phyloP scores from a whole-genome alignment of 2,329 filamentous ascomycete genomes.

The Fragosphaeria purpurea region DNA sequence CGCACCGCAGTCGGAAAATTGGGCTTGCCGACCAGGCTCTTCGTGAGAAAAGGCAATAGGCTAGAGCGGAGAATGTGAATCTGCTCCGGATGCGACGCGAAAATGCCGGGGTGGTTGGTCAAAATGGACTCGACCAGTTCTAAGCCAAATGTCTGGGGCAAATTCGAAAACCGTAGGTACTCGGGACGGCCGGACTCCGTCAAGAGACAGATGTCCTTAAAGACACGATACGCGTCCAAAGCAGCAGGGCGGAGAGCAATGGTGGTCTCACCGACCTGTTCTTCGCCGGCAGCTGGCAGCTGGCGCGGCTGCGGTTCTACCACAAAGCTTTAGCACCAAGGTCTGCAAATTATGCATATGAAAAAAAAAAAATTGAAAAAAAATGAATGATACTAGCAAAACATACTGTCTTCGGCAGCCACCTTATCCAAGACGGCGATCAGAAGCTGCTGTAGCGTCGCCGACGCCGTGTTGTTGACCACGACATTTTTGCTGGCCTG shows the following conservation, averaged over 20 bases:
- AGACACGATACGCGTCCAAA: slow-evolving; percentile 75
- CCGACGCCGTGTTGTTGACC: slow-evolving; percentile 90
- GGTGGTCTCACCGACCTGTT: slow-evolving; percentile 53
- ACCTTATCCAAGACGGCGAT: slow-evolving; percentile 92
- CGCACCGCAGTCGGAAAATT: slow-evolving; percentile 76
- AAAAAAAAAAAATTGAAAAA: no score
- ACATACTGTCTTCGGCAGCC: slow-evolving; percentile 65
- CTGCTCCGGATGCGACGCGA: slow-evolving; percentile 70
- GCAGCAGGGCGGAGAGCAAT: slow-evolving; percentile 65
- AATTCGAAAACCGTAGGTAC: slow-evolving; percentile 67
- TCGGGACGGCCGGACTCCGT: slow-evolving; percentile 76
- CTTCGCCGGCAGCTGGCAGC: slow-evolving; percentile 53
- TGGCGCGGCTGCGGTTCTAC: slow-evolving; percentile 8
- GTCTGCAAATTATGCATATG: no score
- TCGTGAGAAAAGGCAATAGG: slow-evolving; percentile 75
- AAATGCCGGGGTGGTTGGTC: slow-evolving; percentile 73
- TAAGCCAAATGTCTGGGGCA: slow-evolving; percentile 75
- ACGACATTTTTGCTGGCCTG: slow-evolving; percentile 88
- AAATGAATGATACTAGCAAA: neutral
- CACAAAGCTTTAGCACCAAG: no score
- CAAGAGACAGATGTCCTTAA: slow-evolving; percentile 82
- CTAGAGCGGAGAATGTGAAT: slow-evolving; percentile 64
- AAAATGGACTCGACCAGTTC: slow-evolving; percentile 89
- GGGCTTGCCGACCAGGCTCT: slow-evolving; percentile 64
- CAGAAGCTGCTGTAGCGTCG: slow-evolving; percentile 90